These are phyloP conservation scores for Diversispora epigaea DNA, from an alignment of 192 early-diverging fungal species.

Conservation along the genomic window DNA sequence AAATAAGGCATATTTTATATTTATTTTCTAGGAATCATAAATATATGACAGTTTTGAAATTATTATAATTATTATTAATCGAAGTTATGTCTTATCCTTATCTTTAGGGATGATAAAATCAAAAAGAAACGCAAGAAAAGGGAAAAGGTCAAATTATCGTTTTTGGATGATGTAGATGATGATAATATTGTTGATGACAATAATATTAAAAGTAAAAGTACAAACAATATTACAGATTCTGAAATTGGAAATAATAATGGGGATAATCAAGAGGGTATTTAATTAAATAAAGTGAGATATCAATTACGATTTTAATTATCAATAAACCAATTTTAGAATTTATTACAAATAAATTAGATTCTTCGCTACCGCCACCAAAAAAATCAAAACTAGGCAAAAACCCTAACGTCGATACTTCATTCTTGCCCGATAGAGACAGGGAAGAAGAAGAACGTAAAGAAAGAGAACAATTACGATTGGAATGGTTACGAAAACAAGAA, in stretches of 20 bases:
- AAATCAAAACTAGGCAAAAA: slow-evolving; percentile 72
- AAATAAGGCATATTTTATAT: slow-evolving; percentile 32
- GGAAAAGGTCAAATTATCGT: slow-evolving; percentile 68
- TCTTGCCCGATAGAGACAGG: slow-evolving; percentile 86
- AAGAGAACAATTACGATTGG: slow-evolving; percentile 72
- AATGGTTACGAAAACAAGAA: slow-evolving; percentile 85
- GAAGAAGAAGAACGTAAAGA: slow-evolving; percentile 72
- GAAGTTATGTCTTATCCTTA: no score
- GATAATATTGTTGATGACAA: slow-evolving; percentile 27
- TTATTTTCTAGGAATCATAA: not conserved
- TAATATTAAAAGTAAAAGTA: slow-evolving; percentile 22
- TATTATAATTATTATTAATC: not conserved
- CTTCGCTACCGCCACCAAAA: slow-evolving; percentile 28
- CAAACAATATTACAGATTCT: slow-evolving; percentile 35
- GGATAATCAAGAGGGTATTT: not conserved
- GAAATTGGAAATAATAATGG: slow-evolving; percentile 32
- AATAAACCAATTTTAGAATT: not conserved
- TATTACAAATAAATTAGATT: no score
- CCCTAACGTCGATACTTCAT: slow-evolving; percentile 88
- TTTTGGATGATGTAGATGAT: slow-evolving; percentile 50
- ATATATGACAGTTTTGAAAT: not conserved
- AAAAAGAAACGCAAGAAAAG: slow-evolving; percentile 69
- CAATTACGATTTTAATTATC: not conserved
- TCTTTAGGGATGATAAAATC: slow-evolving; percentile 48
- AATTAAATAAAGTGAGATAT: not conserved